These are phyloP conservation scores for Carallia pectinifolia DNA, from an alignment of 345 rosid species.

Conservation along the genomic window DNA sequence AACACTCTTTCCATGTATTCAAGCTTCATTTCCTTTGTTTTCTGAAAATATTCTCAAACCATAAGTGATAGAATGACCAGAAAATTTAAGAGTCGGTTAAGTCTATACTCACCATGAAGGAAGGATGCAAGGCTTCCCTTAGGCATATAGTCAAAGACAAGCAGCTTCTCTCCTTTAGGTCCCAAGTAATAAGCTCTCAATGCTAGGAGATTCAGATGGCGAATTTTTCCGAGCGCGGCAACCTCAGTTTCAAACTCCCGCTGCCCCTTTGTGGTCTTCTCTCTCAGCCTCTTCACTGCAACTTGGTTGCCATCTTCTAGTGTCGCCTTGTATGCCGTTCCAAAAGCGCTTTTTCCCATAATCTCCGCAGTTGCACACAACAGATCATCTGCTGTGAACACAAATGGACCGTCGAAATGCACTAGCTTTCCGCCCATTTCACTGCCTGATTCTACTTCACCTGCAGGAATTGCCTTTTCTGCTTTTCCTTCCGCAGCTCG, in stretches of 20 bases:
- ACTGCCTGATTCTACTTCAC: slow-evolving; percentile 61
- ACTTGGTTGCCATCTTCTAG: slow-evolving; percentile 82
- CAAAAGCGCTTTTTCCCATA: slow-evolving; percentile 93
- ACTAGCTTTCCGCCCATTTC: slow-evolving; percentile 94
- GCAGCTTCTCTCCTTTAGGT: slow-evolving; percentile 98
- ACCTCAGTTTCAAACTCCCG: slow-evolving; percentile 83
- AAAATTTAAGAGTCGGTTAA: neutral
- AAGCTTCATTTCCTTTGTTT: no score
- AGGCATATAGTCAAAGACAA: slow-evolving; percentile 88
- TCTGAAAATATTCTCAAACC: no score
- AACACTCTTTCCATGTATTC: no score
- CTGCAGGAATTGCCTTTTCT: slow-evolving; percentile 46
- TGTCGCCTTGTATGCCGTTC: slow-evolving; percentile 95
- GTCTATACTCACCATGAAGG: slow-evolving; percentile 66
- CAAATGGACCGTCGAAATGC: slow-evolving; percentile 91
- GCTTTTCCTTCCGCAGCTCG: slow-evolving; percentile 34
- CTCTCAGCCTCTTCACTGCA: slow-evolving; percentile 85
- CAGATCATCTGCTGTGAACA: slow-evolving; percentile 92
- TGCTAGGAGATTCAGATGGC: slow-evolving; percentile 75
- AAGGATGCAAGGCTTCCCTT: slow-evolving; percentile 89
- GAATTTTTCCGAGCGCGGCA: slow-evolving; percentile 71
- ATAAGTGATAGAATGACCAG: neutral
- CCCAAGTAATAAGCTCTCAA: slow-evolving; percentile 89
- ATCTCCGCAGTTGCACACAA: slow-evolving; percentile 97
- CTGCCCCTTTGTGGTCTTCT: slow-evolving; percentile 86